Evolutionary conservation across 441 rosid genomes (phyloP).

Genomic region (Cnidoscolus chayamansa): DNA sequence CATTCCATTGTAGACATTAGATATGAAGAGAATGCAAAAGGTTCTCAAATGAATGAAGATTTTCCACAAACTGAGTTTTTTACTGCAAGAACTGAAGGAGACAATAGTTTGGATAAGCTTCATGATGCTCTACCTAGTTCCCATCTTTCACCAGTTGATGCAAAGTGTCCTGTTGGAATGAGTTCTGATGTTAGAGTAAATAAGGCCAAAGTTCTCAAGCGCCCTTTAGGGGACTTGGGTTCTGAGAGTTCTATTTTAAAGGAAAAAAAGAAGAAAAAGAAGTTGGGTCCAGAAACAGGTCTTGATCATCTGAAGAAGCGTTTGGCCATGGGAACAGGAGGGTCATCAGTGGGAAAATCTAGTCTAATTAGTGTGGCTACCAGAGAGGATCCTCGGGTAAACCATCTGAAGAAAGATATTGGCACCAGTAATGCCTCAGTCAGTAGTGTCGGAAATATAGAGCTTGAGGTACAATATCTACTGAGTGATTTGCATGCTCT

Average conservation of each 20-base stretch:
- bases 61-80: conserved; percentile 34
- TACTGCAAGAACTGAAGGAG: conserved; percentile 33
- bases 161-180: conserved; percentile 33
- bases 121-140: conserved; percentile 28
- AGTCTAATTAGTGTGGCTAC: conserved; percentile 31
- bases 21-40: conserved; percentile 36
- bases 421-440: conserved; percentile 22
- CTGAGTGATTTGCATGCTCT: conserved; percentile 65
- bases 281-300: conserved; percentile 34
- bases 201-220: conserved; percentile 54
- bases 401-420: conserved; percentile 40
- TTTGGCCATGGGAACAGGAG: conserved; percentile 41
- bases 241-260: conserved; percentile 34
- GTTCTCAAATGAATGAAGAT: conserved; percentile 35
- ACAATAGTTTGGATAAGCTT: conserved; percentile 31
- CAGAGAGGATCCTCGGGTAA: conserved; percentile 29
- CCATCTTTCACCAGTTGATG: conserved; percentile 34
- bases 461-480: conserved; percentile 48
- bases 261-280: conserved; percentile 70
- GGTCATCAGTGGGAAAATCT: conserved; percentile 35
- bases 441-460: conserved; percentile 30
- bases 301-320: conserved; percentile 47
- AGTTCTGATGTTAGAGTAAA: conserved; percentile 43
- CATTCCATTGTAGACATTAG: conserved; percentile 31
- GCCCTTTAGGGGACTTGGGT: conserved; percentile 39